A percentile compares a stretch with the other conserved stretches of the same genome.
Conservation (phyloP, 1,284 basidiomycete genomes). For the Fomitopsis betulina region DNA sequence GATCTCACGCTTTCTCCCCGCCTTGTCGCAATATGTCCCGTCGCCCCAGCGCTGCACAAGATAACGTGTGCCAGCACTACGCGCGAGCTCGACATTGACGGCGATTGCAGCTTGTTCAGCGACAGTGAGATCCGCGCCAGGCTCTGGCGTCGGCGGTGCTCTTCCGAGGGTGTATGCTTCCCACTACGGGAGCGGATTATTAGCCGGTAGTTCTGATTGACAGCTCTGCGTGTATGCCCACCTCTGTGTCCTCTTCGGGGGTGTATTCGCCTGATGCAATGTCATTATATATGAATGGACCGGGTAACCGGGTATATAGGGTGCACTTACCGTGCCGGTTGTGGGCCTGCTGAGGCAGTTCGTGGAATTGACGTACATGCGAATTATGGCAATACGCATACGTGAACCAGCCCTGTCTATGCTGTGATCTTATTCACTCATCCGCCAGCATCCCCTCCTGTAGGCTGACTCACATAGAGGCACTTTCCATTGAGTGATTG, state of each 20-base stretch:
- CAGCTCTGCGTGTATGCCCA: constrained; percentile 30
- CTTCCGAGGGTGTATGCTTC: constrained; percentile 78
- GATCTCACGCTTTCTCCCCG: constrained; percentile 76
- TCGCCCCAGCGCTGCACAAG: constrained; percentile 89
- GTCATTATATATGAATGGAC: neutral
- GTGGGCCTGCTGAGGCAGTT: constrained; percentile 51
- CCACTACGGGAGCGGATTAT: constrained; percentile 44
- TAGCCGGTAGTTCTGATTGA: constrained; percentile 10
- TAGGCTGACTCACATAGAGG: constrained; percentile 60
- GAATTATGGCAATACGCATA: constrained; percentile 93
- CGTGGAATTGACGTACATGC: constrained; percentile 87
- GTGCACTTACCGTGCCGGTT: constrained; percentile 55
- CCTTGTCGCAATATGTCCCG: constrained; percentile 90
- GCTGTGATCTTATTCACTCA: constrained; percentile 35
- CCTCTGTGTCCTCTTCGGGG: constrained; percentile 79
- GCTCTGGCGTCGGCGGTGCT: constrained; percentile 55
- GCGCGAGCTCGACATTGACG: constrained; percentile 69
- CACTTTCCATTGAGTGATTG: constrained; percentile 73
- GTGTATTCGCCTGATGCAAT: constrained; percentile 52
- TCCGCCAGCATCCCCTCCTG: constrained; percentile 5
- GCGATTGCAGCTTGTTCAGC: constrained; percentile 60
- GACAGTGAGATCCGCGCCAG: constrained; percentile 61
- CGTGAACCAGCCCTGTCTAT: constrained; percentile 90
- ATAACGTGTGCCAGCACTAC: constrained; percentile 78
- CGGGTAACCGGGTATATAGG: neutral